Evolutionary conservation across 1,139 yeast species (phyloP), one percentile per base, ranked within the genome.

Genomic region (Debaryomycetaceae sp.): DNA sequence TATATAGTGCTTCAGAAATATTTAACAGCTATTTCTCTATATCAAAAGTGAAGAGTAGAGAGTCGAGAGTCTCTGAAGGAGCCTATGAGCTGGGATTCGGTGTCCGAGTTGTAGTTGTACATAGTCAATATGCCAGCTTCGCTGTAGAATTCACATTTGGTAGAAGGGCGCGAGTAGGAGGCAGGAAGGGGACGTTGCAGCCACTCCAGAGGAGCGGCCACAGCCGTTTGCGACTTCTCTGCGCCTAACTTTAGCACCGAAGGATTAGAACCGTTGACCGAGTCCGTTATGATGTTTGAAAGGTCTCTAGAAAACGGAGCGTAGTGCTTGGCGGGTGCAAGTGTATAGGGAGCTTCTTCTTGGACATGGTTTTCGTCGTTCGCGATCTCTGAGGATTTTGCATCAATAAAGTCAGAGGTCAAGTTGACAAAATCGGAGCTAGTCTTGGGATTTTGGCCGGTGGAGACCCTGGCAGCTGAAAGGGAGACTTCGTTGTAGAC

Each of bases 401-500:
- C 36, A 29, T 35, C 41, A 13, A 30, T 36, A 22, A 66, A 65
- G 47, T 67, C 73, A 11, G 68, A 56, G 9, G 53, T 48, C 35
- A 59, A 47, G 34, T 55, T 54, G 17, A 49, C 45, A 37, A 55
- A 57, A 16, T 58, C 58, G 8, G 43, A 41, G 6, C 53, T 37
- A 5, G 57, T 40, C 30, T 47, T 51, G 5, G 64, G 58, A 4
- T 55, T 37, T 5, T 59, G 56, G 0, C 81, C 81, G 7, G 74
- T 72, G 1, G 81, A 75, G 5, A 72, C 55, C 38, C 75, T 49
- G 3, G 81, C 82, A 0, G 82, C 82, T 22, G 71, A 67, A 40
- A 75, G 58, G 1, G 81, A 74, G 2, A 70, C 63, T 31, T 71
- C 78, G 51, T 73, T 75, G 45, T 70, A 55, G 0, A 74, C 69